Percentiles rank a stretch among this genome's conserved stretches.
These are phyloP conservation scores for Neofusicoccum kwambonambiense DNA, from an alignment of 2,329 filamentous ascomycete species.

Conservation along the genomic window DNA sequence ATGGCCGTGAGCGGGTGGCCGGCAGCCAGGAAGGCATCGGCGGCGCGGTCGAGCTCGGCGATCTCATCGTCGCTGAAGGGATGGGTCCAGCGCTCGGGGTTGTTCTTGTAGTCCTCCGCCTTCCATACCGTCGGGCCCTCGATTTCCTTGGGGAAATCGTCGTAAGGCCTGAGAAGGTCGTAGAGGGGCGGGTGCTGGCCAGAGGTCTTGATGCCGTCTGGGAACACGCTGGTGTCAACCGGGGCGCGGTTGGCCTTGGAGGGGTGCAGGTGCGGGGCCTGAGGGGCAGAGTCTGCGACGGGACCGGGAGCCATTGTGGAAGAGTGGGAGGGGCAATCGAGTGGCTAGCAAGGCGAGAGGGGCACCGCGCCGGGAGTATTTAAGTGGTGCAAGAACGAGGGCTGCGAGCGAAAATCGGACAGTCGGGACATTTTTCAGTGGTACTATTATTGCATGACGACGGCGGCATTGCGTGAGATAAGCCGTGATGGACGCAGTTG, in stretches of 20 bases:
- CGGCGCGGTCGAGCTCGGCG: conserved; percentile 62
- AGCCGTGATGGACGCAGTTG: not conserved
- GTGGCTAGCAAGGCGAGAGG: not conserved
- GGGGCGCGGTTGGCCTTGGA: conserved; percentile 10
- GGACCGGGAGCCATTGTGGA: conserved; percentile 15
- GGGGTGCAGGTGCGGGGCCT: conserved; percentile 3
- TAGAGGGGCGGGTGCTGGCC: conserved; percentile 72
- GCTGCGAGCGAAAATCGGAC: conserved; percentile 4
- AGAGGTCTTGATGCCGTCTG: conserved; percentile 65
- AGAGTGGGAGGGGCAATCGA: not conserved
- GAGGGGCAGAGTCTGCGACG: conserved; percentile 15
- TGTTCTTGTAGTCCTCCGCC: conserved; percentile 60
- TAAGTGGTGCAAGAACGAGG: not conserved
- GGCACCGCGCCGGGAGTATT: not conserved
- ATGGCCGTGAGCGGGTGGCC: conserved; percentile 71
- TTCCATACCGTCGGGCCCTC: conserved; percentile 72
- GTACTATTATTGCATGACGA: conserved; percentile 11
- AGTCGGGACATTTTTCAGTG: not conserved
- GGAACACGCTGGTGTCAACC: conserved; percentile 50
- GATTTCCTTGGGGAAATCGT: conserved; percentile 69
- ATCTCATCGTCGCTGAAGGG: conserved; percentile 66
- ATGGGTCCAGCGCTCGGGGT: conserved; percentile 72
- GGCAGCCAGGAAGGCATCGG: conserved; percentile 67
- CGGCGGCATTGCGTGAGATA: conserved; percentile 1
- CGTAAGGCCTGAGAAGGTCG: conserved; percentile 64